Conservation (phyloP, 805 yeast genomes). For the Candida rishiriensis region DNA sequence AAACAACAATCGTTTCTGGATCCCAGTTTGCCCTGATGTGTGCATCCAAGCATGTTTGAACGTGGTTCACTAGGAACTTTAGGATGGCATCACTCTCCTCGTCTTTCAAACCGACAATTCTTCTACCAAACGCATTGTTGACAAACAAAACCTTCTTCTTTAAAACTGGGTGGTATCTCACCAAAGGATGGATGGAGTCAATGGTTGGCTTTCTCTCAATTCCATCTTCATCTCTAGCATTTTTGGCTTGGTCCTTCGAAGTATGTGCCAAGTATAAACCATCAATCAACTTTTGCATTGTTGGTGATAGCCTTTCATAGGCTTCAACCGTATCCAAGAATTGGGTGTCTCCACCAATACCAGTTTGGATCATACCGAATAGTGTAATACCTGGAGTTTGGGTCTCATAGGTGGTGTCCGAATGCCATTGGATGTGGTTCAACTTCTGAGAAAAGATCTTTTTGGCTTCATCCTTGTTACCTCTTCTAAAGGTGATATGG, state of each 20-base stretch:
- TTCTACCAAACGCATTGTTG: slow-evolving; percentile 56
- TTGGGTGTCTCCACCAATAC: slow-evolving; percentile 66
- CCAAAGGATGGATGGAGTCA: slow-evolving; percentile 56
- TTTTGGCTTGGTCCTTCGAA: slow-evolving; percentile 60
- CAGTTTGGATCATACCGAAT: slow-evolving; percentile 50
- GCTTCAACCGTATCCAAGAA: slow-evolving; percentile 65
- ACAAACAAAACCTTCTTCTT: slow-evolving; percentile 50
- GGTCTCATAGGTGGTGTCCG: slow-evolving; percentile 67
- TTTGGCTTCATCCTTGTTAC: slow-evolving; percentile 33
- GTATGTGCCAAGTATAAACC: slow-evolving; percentile 65
- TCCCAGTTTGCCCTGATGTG: slow-evolving; percentile 65
- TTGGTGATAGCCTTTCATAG: slow-evolving; percentile 60
- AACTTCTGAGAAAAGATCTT: slow-evolving; percentile 32
- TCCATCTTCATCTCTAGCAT: slow-evolving; percentile 48
- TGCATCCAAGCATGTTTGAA: slow-evolving; percentile 46
- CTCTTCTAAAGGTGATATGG: slow-evolving; percentile 52
- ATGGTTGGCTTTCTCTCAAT: slow-evolving; percentile 59
- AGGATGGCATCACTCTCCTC: slow-evolving; percentile 62
- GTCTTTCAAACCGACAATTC: slow-evolving; percentile 61
- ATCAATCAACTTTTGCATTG: slow-evolving; percentile 48
- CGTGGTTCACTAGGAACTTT: slow-evolving; percentile 47
- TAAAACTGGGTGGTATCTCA: slow-evolving; percentile 65
- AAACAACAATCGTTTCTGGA: slow-evolving; percentile 59
- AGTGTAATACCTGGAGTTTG: slow-evolving; percentile 71
- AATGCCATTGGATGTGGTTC: slow-evolving; percentile 52